These are phyloP conservation scores for Teratosphaeriaceae sp. DNA, from an alignment of 2,329 filamentous ascomycete species.

Conservation along the genomic window DNA sequence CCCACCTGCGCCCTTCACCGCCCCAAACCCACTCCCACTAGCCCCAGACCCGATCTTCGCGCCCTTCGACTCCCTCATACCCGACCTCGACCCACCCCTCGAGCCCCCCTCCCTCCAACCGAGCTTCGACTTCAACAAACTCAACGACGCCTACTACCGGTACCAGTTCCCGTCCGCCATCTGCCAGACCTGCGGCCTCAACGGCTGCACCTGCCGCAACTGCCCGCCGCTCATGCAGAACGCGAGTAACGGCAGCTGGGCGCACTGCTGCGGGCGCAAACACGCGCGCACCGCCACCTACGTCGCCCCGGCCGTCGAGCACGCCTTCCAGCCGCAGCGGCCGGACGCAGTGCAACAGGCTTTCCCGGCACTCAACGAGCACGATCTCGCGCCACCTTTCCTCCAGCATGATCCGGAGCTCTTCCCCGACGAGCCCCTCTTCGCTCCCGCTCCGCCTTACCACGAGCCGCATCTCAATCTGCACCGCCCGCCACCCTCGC, in stretches of 20 bases:
- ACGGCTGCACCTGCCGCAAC: slow-evolving; percentile 27
- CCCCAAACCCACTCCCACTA: not conserved
- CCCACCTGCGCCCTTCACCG: not conserved
- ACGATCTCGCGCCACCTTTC: not conserved
- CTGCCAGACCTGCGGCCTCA: slow-evolving; percentile 28
- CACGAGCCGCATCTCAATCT: not conserved
- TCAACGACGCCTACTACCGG: slow-evolving; percentile 21
- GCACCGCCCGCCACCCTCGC: not conserved
- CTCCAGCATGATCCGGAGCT: not conserved
- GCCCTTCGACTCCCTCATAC: not conserved
- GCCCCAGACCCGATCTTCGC: not conserved
- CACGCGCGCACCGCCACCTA: slow-evolving; percentile 23
- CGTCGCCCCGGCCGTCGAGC: slow-evolving; percentile 11
- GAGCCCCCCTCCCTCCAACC: not conserved
- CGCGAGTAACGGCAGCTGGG: slow-evolving; percentile 24
- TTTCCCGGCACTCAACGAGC: not conserved
- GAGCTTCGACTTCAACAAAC: slow-evolving; percentile 18
- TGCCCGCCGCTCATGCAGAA: slow-evolving; percentile 29
- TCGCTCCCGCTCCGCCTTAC: not conserved
- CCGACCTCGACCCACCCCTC: not conserved
- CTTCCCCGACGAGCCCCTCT: not conserved
- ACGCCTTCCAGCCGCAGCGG: not conserved
- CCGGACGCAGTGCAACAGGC: not conserved
- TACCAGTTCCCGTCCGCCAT: slow-evolving; percentile 28
- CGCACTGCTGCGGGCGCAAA: slow-evolving; percentile 27